phyloP scores from a whole-genome alignment of 2,329 filamentous ascomycete species.

The Cephalotrichum gorgonifer region DNA sequence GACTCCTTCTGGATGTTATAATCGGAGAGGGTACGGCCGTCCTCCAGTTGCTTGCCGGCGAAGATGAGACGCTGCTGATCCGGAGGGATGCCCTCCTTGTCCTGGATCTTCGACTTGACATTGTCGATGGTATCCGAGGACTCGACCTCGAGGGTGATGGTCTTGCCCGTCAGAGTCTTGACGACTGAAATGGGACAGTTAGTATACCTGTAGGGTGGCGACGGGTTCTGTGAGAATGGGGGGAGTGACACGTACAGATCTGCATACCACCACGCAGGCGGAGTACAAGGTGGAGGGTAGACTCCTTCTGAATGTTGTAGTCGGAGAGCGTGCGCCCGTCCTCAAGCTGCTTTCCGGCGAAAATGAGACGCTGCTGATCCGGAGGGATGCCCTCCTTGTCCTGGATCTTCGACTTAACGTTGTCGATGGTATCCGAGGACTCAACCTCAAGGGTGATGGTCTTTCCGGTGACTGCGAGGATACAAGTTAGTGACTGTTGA shows the following conservation, averaged over 20 bases:
- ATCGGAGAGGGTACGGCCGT: constrained; percentile 79
- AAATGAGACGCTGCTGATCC: constrained; percentile 97
- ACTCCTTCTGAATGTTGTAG: constrained; percentile 52
- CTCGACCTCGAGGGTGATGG: constrained; percentile 99
- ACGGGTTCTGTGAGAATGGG: constrained; percentile 15
- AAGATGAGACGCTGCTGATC: constrained; percentile 96
- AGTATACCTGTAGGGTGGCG: constrained; percentile 6
- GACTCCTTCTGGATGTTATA: constrained; percentile 97
- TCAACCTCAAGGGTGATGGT: constrained; percentile 80
- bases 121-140: constrained; percentile 98
- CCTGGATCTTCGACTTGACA: constrained; percentile 94
- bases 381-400: constrained; percentile 99
- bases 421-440: constrained; percentile 98
- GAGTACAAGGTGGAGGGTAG: constrained; percentile 64
- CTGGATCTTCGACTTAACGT: constrained; percentile 99
- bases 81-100: constrained; percentile 93
- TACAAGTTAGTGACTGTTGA: constrained; percentile 32
- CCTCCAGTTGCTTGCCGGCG: constrained; percentile 91
- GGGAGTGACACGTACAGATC: constrained; percentile 39
- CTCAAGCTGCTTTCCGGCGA: constrained; percentile 98
- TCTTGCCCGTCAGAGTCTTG: constrained; percentile 86
- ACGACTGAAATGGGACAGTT: constrained; percentile 36
- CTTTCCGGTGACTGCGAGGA: constrained; percentile 54
- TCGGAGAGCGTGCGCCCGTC: constrained; percentile 80
- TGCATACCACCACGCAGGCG: constrained; percentile 59